These are phyloP conservation scores for Parietaria judaica DNA, from an alignment of 306 rosid genomes.

Conservation along the genomic window DNA sequence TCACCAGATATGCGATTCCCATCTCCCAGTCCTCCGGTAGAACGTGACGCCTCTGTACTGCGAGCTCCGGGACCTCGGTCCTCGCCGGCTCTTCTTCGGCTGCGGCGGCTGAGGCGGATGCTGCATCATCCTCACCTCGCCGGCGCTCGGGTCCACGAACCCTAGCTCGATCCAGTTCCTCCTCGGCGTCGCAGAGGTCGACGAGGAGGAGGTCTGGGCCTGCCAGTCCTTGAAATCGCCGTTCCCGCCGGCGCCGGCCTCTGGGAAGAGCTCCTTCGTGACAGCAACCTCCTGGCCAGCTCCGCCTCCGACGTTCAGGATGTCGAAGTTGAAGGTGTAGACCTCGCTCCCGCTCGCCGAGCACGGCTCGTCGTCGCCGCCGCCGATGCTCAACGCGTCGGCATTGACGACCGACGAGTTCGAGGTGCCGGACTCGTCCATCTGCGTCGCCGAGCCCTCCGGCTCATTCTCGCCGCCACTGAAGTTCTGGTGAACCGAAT, in stretches of 20 bases:
- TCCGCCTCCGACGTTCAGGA: constrained; percentile 52
- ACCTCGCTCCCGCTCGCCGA: constrained; percentile 40
- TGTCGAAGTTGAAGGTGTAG: constrained; percentile 68
- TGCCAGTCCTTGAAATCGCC: constrained; percentile 35
- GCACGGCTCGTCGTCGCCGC: constrained; percentile 75
- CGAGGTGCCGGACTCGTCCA: constrained; percentile 93
- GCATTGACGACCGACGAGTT: constrained; percentile 94
- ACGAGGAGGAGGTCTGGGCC: constrained; percentile 40
- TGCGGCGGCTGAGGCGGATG: constrained; percentile 13
- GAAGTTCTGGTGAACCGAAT: constrained; percentile 27
- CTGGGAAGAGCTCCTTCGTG: constrained; percentile 72
- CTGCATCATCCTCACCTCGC: constrained; percentile 34
- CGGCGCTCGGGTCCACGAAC: constrained; percentile 38
- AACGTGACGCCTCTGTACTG: constrained; percentile 98
- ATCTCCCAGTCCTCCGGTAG: constrained; percentile 97
- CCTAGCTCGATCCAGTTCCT: constrained; percentile 65
- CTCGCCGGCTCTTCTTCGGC: constrained; percentile 88
- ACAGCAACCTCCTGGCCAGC: constrained; percentile 32
- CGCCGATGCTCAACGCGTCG: constrained; percentile 66
- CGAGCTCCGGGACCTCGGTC: constrained; percentile 97
- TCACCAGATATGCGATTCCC: constrained; percentile 99
- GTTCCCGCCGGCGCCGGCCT: constrained; percentile 21
- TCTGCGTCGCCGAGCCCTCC: constrained; percentile 58
- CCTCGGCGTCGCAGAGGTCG: constrained; percentile 32
- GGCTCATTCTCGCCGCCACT: constrained; percentile 23